A percentile compares a stretch with the other conserved stretches of the same genome.
Conservation (phyloP, 140 eudicot species). For the Oenanthe javanica region DNA sequence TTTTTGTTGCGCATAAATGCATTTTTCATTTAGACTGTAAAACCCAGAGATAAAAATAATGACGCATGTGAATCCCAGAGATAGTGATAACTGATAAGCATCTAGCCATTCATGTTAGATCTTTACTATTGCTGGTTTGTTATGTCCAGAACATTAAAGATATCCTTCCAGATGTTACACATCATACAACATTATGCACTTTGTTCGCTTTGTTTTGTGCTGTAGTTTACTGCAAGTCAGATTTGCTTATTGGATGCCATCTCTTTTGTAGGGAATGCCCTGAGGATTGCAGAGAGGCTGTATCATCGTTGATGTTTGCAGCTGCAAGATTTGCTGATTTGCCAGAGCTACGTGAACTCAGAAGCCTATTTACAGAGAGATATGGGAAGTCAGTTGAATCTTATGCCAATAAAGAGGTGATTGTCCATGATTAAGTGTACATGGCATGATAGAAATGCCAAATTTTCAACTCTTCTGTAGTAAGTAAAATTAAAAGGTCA, state of each 20-base stretch:
- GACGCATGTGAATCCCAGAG: background rate
- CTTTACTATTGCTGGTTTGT: too few species aligned
- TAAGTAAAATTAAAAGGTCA: conserved; percentile 6
- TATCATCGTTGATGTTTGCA: conserved; percentile 67
- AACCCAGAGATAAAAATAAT: background rate
- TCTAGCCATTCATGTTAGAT: too few species aligned
- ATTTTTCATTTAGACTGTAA: background rate
- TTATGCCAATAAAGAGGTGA: conserved; percentile 67
- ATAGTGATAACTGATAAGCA: too few species aligned
- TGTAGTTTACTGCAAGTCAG: too few species aligned
- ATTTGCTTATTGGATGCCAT: background rate
- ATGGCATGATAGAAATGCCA: background rate
- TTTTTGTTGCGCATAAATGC: background rate
- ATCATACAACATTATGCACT: background rate
- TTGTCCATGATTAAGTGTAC: background rate
- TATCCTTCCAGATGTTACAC: too few species aligned
- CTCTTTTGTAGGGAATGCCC: conserved; percentile 65
- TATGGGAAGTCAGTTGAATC: conserved; percentile 59
- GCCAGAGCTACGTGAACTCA: conserved; percentile 70
- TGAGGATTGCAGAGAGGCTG: conserved; percentile 70
- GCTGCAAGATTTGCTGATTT: conserved; percentile 91
- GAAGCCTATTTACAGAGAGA: conserved; percentile 51
- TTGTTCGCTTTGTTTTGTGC: background rate
- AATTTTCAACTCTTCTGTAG: background rate
- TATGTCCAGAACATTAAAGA: too few species aligned